phyloP scores from a whole-genome alignment of 2,329 filamentous ascomycete species.

The Fusarium tricinctum region DNA sequence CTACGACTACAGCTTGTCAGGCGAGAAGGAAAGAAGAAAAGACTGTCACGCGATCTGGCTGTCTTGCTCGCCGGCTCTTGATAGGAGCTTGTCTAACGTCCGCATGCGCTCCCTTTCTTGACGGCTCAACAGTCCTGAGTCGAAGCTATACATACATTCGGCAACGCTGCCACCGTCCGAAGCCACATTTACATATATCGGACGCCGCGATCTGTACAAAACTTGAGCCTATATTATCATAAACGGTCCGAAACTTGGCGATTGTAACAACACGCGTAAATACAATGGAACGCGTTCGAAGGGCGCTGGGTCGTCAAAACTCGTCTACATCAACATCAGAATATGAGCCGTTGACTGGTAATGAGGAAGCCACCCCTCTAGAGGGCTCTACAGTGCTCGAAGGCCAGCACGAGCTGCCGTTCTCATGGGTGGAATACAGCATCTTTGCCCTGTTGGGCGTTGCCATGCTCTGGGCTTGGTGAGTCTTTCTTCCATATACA shows the following conservation, averaged over 20 bases:
- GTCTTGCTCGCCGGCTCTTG: neutral
- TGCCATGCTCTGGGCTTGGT: conserved; percentile 99
- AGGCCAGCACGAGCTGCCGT: conserved; percentile 63
- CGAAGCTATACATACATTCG: conserved; percentile 27
- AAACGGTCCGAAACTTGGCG: conserved; percentile 2
- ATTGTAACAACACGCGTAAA: conserved; percentile 2
- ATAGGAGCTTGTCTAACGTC: conserved; percentile 4
- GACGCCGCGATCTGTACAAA: neutral
- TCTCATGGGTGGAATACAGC: conserved; percentile 88
- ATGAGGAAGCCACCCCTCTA: conserved; percentile 48
- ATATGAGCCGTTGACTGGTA: conserved; percentile 53
- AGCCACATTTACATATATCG: conserved; percentile 2
- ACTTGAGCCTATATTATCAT: neutral
- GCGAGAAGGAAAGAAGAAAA: neutral
- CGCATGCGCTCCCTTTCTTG: conserved; percentile 22
- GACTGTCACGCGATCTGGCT: conserved; percentile 26
- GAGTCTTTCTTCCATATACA: conserved; percentile 51
- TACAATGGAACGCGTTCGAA: conserved; percentile 50
- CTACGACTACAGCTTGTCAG: conserved; percentile 16
- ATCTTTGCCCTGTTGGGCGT: conserved; percentile 89
- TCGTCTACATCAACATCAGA: conserved; percentile 48
- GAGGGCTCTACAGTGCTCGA: conserved; percentile 50
- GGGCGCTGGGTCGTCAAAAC: conserved; percentile 41
- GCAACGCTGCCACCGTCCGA: conserved; percentile 7
- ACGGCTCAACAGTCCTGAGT: conserved; percentile 25